These are phyloP conservation scores for Chalciporus sp. DNA, from an alignment of 1,284 basidiomycete genomes.

Conservation along the genomic window DNA sequence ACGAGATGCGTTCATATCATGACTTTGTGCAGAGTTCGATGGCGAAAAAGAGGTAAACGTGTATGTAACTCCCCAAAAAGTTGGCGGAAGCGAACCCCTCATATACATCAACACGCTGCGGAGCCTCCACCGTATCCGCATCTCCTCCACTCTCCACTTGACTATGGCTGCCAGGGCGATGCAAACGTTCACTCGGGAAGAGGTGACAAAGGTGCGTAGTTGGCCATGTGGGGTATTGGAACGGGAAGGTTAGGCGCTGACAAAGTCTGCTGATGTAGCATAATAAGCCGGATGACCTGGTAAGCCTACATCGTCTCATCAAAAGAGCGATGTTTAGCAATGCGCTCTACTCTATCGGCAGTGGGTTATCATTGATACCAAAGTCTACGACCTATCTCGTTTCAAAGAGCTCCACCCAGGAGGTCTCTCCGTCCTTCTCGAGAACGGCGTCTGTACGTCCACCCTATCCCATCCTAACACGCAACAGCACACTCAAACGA, in stretches of 20 bases:
- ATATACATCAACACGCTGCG: background rate
- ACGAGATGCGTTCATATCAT: background rate
- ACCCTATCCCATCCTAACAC: constrained; percentile 10
- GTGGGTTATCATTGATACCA: constrained; percentile 85
- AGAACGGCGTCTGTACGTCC: constrained; percentile 66
- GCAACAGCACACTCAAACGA: background rate
- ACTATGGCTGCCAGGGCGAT: constrained; percentile 7
- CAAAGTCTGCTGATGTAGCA: constrained; percentile 39
- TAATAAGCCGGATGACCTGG: constrained; percentile 58
- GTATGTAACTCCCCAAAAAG: background rate
- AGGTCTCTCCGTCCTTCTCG: constrained; percentile 72
- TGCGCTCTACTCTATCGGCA: constrained; percentile 30
- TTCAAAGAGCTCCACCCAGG: constrained; percentile 86
- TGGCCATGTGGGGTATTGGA: too few species aligned
- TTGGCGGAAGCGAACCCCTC: background rate
- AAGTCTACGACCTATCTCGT: constrained; percentile 79
- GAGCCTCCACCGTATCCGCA: background rate
- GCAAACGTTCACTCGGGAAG: constrained; percentile 30
- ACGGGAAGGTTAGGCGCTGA: background rate
- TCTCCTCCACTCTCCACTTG: background rate
- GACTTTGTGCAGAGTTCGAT: background rate
- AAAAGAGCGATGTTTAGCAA: background rate
- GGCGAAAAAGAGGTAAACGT: background rate
- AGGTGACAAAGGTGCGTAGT: constrained; percentile 39
- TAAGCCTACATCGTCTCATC: constrained; percentile 21